Conservation (phyloP, 495 filamentous ascomycete species). For the Penicillium ochrochloron region DNA sequence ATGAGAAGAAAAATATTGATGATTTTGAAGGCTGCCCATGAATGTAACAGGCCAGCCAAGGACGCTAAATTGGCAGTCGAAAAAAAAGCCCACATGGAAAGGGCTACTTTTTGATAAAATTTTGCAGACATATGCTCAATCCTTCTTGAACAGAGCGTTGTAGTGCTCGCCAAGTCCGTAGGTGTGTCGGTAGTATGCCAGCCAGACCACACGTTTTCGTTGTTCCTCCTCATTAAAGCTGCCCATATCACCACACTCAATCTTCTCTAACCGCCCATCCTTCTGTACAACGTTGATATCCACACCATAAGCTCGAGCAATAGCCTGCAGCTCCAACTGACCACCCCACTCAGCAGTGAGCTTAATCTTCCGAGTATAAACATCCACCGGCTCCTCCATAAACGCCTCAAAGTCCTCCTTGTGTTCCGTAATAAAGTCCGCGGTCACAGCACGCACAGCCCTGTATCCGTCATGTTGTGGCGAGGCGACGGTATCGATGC, state of each 20-base stretch:
- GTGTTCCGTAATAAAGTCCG: constrained; percentile 61
- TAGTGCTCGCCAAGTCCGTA: constrained; percentile 97
- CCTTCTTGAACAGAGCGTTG: constrained; percentile 69
- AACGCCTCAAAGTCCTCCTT: constrained; percentile 68
- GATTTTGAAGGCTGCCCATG: not conserved
- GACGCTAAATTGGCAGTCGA: not conserved
- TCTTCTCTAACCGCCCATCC: constrained; percentile 75
- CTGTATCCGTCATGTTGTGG: constrained; percentile 51
- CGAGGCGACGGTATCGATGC: constrained; percentile 48
- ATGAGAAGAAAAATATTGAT: constrained; percentile 2
- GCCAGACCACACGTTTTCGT: constrained; percentile 66
- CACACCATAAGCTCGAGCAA: constrained; percentile 81
- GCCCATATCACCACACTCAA: constrained; percentile 56
- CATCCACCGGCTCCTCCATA: constrained; percentile 79
- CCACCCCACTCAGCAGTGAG: constrained; percentile 98
- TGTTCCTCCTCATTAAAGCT: constrained; percentile 51
- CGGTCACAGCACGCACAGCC: constrained; percentile 54
- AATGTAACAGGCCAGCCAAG: not conserved
- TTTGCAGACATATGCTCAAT: not conserved
- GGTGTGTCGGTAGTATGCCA: constrained; percentile 92
- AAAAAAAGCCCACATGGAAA: not conserved
- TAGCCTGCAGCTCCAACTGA: constrained; percentile 83
- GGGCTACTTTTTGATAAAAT: not conserved
- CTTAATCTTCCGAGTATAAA: constrained; percentile 75
- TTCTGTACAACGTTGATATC: constrained; percentile 85